Conservation (phyloP, 2,329 filamentous ascomycete genomes). For the Scopulariopsis brevicaulis region DNA sequence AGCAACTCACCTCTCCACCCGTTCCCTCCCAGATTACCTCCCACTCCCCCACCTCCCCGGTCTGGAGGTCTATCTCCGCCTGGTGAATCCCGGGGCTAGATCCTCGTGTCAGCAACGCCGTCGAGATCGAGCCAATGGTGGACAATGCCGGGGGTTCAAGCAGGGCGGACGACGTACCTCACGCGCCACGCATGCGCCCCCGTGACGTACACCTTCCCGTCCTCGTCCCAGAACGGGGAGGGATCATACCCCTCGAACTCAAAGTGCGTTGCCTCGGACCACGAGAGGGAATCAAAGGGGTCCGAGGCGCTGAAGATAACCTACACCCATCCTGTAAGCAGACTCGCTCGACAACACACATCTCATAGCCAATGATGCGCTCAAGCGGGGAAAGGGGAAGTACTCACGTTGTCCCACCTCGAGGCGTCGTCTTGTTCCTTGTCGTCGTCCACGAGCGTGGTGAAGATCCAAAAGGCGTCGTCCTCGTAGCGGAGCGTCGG, state of each 20-base stretch:
- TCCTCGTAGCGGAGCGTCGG: slow-evolving; percentile 30
- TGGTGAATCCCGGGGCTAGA: slow-evolving; percentile 12
- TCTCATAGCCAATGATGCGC: not conserved
- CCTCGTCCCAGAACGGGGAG: slow-evolving; percentile 11
- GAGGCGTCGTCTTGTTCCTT: slow-evolving; percentile 15
- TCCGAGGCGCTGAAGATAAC: slow-evolving; percentile 26
- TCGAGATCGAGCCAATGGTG: not conserved
- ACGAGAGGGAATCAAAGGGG: slow-evolving; percentile 22
- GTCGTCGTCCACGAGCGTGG: slow-evolving; percentile 24
- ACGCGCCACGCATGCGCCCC: slow-evolving; percentile 15
- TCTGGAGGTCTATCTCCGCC: slow-evolving; percentile 19
- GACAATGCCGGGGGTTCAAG: not conserved
- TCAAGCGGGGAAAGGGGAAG: not conserved
- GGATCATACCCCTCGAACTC: slow-evolving; percentile 11
- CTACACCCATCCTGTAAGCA: not conserved
- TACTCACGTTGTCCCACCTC: slow-evolving; percentile 17
- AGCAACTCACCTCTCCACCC: slow-evolving; percentile 13
- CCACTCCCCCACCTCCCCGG: slow-evolving; percentile 18
- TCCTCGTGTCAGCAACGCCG: not conserved
- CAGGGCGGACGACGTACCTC: not conserved
- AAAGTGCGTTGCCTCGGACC: slow-evolving; percentile 21
- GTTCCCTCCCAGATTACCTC: slow-evolving; percentile 30
- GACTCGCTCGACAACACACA: not conserved
- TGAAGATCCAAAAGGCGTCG: slow-evolving; percentile 31
- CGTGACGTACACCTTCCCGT: slow-evolving; percentile 21